Base-by-base conservation (phyloP, 768 basidiomycete species). In the Mycena galericulata region DNA sequence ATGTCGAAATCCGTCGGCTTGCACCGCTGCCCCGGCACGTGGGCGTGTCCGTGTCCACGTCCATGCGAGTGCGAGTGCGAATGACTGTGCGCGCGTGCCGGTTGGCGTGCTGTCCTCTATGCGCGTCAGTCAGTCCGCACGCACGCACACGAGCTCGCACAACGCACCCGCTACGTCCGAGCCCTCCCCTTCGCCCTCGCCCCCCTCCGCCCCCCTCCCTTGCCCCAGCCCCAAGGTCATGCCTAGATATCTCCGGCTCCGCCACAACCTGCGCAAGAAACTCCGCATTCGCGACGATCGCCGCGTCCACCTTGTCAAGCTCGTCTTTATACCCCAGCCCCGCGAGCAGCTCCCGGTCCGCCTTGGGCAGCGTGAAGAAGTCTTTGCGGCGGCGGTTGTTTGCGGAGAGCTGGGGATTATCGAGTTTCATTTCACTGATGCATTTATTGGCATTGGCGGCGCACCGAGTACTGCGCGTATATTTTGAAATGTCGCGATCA, bases 221-320 rank as follows among this genome's bases (percentile, higher is more conserved):
- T 57, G 61, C 69, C 17, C 34, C 79, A 2, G 74, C 72, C 4
- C 77, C 80, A 18, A 82, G 54, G 20, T 83, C 87, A 68, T 88
- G 86, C 18, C 88, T 90, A 73, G 96, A 97, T 29, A 97, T 94
- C 73, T 91, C 90, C 0, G 95, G 92, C 78, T 93, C 86, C 17
- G 87, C 89, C 17, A 94, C 89, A 70, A 97, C 91, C 69, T 87
- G 81, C 4, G 85, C 82, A 63, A 97, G 76, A 76, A 98, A 96
- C 47, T 90, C 83, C 1, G 93, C 91, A 73, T 97, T 98, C 54
- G 83, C 88, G 55, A 88, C 78, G 71, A 98, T 97, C 11, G 93
- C 93, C 11, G 87, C 82, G 79, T 98, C 96, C 15, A 94, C 91
- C 29, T 86, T 88, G 34, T 90, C 86, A 0, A 98, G 85, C 76